Base-by-base conservation (phyloP, 768 basidiomycete species). In the Lyophyllum atratum region DNA sequence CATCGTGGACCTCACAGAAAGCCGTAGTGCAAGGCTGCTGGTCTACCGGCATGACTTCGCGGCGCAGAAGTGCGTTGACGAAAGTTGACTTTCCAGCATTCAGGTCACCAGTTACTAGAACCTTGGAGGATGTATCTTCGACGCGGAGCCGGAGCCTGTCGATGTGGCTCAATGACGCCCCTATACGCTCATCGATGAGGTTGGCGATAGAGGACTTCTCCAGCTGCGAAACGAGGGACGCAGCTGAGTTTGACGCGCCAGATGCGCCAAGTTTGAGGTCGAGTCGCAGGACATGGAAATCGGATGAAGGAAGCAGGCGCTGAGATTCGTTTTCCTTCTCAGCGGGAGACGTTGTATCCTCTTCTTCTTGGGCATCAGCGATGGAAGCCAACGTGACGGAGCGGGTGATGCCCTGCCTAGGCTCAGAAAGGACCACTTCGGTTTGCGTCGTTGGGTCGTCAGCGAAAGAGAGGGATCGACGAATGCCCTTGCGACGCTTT, bases 61-160 rank as follows among this genome's bases (percentile, higher is more conserved):
- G 83, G 45, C 94, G 81, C 4, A 99, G 85, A 31, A 99, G 79
- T 4, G 96, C 93, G 68, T 99, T 99, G 69, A 99, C 93, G 69
- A 99, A 92, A 0, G 97, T 98, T 19, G 95, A 97, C 74, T 99
- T 99, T 66, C 97, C 97, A 33, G 97, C 91, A 70, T 99, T 99
- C 57, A 99, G 81, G 70, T 99, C 97, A 58, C 97, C 97, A 22
- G 97, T 98, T 56, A 99, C 94, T 61, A 99, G 86, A 49, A 99
- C 94, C 71, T 97, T 93, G 66, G 94, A 96, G 1, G 93, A 90
- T 6, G 87, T 93, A 71, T 98, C 95, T 69, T 90, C 80, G 14
- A 98, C 87, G 39, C 97, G 92, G 49, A 84, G 80, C 31, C 89
- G 88, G 59, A 99, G 87, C 63, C 89, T 90, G 58, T 89, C 83